Evolutionary conservation across 768 basidiomycete species (phyloP).

Genomic region (Lactarius tabidus): DNA sequence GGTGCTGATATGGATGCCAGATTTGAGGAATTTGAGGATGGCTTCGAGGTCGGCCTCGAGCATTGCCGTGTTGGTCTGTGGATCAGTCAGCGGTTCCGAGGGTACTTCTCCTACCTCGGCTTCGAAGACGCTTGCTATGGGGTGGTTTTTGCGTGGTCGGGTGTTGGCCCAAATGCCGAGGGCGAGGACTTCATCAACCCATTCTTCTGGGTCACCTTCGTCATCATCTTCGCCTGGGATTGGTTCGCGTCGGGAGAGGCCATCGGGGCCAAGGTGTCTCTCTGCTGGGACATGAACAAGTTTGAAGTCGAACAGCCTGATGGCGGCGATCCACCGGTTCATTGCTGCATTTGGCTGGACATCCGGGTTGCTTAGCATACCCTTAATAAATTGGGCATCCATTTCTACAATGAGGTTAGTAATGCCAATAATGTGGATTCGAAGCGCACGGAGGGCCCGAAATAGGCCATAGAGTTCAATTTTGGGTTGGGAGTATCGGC

Average conservation of each 20-base stretch:
- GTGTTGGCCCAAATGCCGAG: not conserved
- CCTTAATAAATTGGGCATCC: not conserved
- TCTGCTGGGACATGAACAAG: constrained; percentile 36
- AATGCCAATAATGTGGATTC: too few relatives aligned
- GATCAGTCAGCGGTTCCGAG: too few relatives aligned
- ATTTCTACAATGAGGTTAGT: too few relatives aligned
- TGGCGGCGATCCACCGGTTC: not conserved
- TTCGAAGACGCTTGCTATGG: too few relatives aligned
- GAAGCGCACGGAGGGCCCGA: too few relatives aligned
- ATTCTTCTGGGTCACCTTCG: not conserved
- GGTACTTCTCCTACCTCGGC: too few relatives aligned
- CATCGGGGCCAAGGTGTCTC: constrained; percentile 30
- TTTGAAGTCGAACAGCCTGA: constrained; percentile 38
- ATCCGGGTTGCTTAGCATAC: not conserved
- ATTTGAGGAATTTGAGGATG: not conserved
- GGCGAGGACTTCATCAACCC: not conserved
- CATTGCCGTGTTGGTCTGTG: too few relatives aligned
- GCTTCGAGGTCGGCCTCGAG: too few relatives aligned
- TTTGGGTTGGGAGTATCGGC: too few relatives aligned
- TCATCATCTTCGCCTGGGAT: not conserved
- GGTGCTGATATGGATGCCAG: too few relatives aligned
- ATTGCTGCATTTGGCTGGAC: constrained; percentile 31
- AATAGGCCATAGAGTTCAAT: too few relatives aligned
- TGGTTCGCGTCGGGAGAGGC: constrained; percentile 27
- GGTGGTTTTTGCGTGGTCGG: too few relatives aligned